phyloP scores from a whole-genome alignment of 805 yeast species.

The Wickerhamomyces rabaulensis region DNA sequence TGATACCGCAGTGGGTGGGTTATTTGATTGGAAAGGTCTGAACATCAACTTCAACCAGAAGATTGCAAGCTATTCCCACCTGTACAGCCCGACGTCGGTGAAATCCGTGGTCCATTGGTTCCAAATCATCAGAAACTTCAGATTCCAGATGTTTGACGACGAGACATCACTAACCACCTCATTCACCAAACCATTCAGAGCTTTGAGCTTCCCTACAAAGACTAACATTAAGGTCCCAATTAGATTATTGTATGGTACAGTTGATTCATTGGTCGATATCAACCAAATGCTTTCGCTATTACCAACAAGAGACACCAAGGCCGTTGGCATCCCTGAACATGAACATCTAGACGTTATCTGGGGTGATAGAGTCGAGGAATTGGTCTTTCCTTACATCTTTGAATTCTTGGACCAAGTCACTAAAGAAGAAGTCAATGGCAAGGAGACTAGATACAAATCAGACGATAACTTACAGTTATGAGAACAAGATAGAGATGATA shows the following conservation, averaged over 20 bases:
- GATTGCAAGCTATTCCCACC: constrained; percentile 73
- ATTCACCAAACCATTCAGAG: constrained; percentile 29
- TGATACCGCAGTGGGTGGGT: constrained; percentile 58
- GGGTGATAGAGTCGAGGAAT: constrained; percentile 61
- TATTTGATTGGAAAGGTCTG: constrained; percentile 75
- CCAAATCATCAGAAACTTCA: constrained; percentile 71
- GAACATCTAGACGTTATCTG: constrained; percentile 90
- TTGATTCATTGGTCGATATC: constrained; percentile 84
- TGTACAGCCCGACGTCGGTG: constrained; percentile 88
- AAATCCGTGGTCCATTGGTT: constrained; percentile 96
- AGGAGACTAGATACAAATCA: constrained; percentile 8
- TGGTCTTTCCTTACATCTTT: constrained; percentile 39
- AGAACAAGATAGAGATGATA: background rate
- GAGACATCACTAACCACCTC: constrained; percentile 31
- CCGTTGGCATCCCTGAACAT: constrained; percentile 57
- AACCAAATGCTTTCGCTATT: constrained; percentile 64
- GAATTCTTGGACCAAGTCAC: constrained; percentile 25
- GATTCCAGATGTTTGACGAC: constrained; percentile 48
- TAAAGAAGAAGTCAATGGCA: background rate
- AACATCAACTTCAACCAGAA: constrained; percentile 76
- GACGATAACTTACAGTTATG: background rate
- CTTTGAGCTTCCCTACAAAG: constrained; percentile 48
- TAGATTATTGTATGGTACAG: constrained; percentile 69
- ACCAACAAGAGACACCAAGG: constrained; percentile 46
- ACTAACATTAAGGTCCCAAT: constrained; percentile 68